These are phyloP conservation scores for Casaregolazyma suthepensis DNA, from an alignment of 1,139 yeast species.

Conservation along the genomic window DNA sequence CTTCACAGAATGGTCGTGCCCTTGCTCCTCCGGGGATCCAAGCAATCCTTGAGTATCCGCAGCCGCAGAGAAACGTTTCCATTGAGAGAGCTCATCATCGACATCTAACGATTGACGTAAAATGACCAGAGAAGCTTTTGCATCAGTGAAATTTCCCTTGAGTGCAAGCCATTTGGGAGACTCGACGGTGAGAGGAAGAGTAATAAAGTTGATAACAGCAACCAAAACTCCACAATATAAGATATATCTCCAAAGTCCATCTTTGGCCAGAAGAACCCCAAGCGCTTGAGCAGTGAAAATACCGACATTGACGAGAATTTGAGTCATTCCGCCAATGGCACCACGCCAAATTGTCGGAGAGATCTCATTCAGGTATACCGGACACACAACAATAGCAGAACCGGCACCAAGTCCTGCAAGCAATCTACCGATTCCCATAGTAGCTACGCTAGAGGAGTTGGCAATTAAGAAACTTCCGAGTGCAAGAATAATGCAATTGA, in stretches of 20 bases:
- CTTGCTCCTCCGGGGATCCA: background rate
- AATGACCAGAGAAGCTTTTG: slow-evolving; percentile 32
- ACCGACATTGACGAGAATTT: slow-evolving; percentile 78
- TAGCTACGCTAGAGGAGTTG: slow-evolving; percentile 39
- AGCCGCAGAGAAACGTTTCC: slow-evolving; percentile 3
- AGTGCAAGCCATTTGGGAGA: slow-evolving; percentile 74
- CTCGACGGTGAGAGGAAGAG: slow-evolving; percentile 52
- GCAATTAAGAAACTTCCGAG: slow-evolving; percentile 68
- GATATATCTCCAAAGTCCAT: slow-evolving; percentile 64
- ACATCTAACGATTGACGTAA: slow-evolving; percentile 26
- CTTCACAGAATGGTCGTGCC: slow-evolving; percentile 14
- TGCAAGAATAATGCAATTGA: slow-evolving; percentile 51
- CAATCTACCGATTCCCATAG: slow-evolving; percentile 63
- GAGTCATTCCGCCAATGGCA: slow-evolving; percentile 79
- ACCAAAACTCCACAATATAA: slow-evolving; percentile 53
- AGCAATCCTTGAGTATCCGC: slow-evolving; percentile 8
- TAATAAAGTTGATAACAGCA: slow-evolving; percentile 45
- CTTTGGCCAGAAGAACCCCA: slow-evolving; percentile 63
- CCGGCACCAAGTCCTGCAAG: slow-evolving; percentile 86
- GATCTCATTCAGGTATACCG: slow-evolving; percentile 73
- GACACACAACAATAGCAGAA: slow-evolving; percentile 74
- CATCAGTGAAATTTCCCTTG: slow-evolving; percentile 33
- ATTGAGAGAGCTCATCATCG: slow-evolving; percentile 4
- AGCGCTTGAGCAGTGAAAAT: slow-evolving; percentile 70
- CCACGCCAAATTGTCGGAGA: slow-evolving; percentile 68